A percentile compares a stretch with the other conserved stretches of the same genome.
Conservation (phyloP, 2,329 filamentous ascomycete species). For the Arthrobotrys entomopaga region DNA sequence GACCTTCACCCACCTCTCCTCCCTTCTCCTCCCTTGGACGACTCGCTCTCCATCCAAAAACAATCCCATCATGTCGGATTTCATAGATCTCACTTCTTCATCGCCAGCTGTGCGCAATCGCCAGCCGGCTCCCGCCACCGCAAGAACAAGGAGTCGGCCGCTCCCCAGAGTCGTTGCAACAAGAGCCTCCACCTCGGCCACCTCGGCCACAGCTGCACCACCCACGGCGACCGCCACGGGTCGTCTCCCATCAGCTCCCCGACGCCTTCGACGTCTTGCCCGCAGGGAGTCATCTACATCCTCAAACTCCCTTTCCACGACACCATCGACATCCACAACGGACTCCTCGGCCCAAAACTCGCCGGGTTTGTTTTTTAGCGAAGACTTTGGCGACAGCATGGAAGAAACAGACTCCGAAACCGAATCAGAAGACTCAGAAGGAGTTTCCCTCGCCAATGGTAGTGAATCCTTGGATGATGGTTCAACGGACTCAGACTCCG, state of each 20-base stretch:
- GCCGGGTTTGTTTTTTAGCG: slow-evolving; percentile 29
- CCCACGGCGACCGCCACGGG: neutral
- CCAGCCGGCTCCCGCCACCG: neutral
- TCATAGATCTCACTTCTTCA: slow-evolving; percentile 44
- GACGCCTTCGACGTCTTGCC: neutral
- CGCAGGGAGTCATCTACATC: slow-evolving; percentile 8
- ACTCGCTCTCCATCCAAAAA: neutral
- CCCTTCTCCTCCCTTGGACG: neutral
- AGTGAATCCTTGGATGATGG: neutral
- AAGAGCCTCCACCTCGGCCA: neutral
- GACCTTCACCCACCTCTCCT: neutral
- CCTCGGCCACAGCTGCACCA: neutral
- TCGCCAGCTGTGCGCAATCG: slow-evolving; percentile 17
- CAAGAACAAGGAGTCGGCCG: slow-evolving; percentile 4
- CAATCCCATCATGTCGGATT: slow-evolving; percentile 10
- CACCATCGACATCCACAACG: slow-evolving; percentile 21
- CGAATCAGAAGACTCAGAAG: neutral
- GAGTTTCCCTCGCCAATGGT: no score
- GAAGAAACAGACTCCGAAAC: slow-evolving; percentile 7
- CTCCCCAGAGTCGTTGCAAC: neutral
- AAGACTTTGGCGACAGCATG: slow-evolving; percentile 8
- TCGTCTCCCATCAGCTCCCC: neutral
- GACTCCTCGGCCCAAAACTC: slow-evolving; percentile 16
- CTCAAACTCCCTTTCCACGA: slow-evolving; percentile 19
- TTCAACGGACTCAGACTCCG: neutral